Conservation (phyloP, 495 filamentous ascomycete species). For the Hypoxylon subgilvum region DNA sequence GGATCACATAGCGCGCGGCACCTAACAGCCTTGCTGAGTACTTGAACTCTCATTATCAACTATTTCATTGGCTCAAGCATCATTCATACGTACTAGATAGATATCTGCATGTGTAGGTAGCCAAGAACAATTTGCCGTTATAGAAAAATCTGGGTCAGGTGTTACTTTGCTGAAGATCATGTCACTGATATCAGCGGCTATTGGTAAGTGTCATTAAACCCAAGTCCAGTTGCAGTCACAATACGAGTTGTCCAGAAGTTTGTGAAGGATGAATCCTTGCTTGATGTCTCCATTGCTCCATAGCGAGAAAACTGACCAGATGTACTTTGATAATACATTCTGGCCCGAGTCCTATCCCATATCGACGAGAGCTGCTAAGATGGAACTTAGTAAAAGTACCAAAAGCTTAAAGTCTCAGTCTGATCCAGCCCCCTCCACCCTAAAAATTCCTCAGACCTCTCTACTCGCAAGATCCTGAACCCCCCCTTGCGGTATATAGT, state of each 20-base stretch:
- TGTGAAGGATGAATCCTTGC: not conserved
- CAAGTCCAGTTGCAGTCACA: not conserved
- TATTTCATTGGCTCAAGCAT: conserved; percentile 13
- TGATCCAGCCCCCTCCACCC: conserved; percentile 5
- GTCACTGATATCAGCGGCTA: not conserved
- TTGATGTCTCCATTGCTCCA: conserved; percentile 6
- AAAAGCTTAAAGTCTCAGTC: conserved; percentile 21
- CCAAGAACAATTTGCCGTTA: too few relatives aligned
- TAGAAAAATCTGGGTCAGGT: conserved; percentile 16
- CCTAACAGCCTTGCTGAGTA: not conserved
- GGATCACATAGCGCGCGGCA: conserved; percentile 38
- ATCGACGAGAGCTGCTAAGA: conserved; percentile 10
- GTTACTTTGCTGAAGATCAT: not conserved
- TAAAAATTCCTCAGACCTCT: not conserved
- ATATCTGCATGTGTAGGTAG: not conserved
- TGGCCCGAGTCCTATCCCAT: not conserved
- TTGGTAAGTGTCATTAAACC: not conserved
- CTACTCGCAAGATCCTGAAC: not conserved
- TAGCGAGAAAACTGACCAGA: conserved; percentile 3
- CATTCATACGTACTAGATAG: not conserved
- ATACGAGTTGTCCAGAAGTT: not conserved
- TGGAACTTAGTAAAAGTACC: too few relatives aligned
- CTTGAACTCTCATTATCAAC: not conserved
- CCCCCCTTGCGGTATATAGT: conserved; percentile 16
- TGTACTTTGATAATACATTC: too few relatives aligned